Evolutionary conservation across 2,329 filamentous ascomycete species (phyloP), one percentile per base, ranked within the genome.

Genomic region (Aureobasidium musti): DNA sequence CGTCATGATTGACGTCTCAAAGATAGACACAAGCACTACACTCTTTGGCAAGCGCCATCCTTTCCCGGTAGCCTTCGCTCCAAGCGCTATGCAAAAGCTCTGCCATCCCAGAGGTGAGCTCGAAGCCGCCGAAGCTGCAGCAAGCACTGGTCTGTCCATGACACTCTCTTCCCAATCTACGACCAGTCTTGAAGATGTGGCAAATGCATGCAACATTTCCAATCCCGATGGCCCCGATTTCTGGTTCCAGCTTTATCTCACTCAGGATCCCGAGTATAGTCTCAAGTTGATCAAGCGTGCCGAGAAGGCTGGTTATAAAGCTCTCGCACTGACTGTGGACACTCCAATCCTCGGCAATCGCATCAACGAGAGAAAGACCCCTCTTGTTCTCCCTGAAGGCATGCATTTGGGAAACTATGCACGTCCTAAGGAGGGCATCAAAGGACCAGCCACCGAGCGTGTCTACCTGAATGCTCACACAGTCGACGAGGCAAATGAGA

Each of bases 11-110:
- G 77, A 80, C 69, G 77, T 80, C 14, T 74, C 73, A 1, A 68
- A 68, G 7, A 71, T 80, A 41, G 76, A 80, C 67, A 79, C 79
- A 0, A 77, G 75, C 5, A 79, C 79, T 0, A 76, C 77, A 0
- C 75, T 86, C 14, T 81, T 84, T 14, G 82, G 82, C 2, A 75
- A 72, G 67, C 71, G 68, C 56, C 71, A 82, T 53, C 71, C 77
- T 3, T 68, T 77, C 2, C 75, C 75, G 1, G 70, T 76, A n/a
- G 74, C 69, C 6, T 71, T 76, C 30, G 75, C 75, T 0, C 74
- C 75, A 8, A 74, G 70, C 37, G 75, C 73, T 1, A 72, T 70
- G 52, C 75, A 77, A 28, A 74, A 67, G 50, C 69, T 76, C 1
- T 74, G 69, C 1, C 72, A 74, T 35, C 69, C 70, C 0, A 66